These are phyloP conservation scores for Verticillium nubilum DNA, from an alignment of 2,329 filamentous ascomycete genomes.

Conservation along the genomic window DNA sequence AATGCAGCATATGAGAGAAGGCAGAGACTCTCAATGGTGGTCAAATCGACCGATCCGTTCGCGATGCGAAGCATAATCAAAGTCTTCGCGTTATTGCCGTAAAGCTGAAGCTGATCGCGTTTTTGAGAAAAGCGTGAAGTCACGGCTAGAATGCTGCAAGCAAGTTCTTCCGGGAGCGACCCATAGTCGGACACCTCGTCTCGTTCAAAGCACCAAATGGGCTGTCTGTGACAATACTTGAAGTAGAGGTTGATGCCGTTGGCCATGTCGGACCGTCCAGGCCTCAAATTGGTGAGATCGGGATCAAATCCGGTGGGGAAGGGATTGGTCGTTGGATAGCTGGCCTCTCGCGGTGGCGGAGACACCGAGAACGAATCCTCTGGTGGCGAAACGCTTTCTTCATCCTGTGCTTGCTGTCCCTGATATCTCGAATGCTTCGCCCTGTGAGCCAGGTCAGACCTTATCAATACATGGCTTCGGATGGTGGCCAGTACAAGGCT, in stretches of 20 bases:
- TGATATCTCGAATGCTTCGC: slow-evolving; percentile 19
- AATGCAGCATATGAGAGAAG: slow-evolving; percentile 44
- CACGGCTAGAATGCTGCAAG: slow-evolving; percentile 33
- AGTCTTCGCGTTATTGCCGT: slow-evolving; percentile 32
- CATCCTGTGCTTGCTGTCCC: slow-evolving; percentile 21
- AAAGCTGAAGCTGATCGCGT: slow-evolving; percentile 24
- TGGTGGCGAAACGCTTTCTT: slow-evolving; percentile 19
- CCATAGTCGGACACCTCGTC: slow-evolving; percentile 29
- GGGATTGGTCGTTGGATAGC: slow-evolving; percentile 15
- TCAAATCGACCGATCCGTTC: slow-evolving; percentile 41
- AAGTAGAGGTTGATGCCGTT: slow-evolving; percentile 32
- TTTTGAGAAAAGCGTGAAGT: slow-evolving; percentile 32
- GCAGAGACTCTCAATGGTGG: slow-evolving; percentile 45
- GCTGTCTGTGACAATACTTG: slow-evolving; percentile 36
- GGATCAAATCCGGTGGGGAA: slow-evolving; percentile 20
- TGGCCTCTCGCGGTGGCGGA: slow-evolving; percentile 19
- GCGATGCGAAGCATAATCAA: slow-evolving; percentile 44
- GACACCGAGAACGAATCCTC: slow-evolving; percentile 28
- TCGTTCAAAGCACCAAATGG: slow-evolving; percentile 39
- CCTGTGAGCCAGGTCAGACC: slow-evolving; percentile 24
- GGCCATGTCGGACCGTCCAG: slow-evolving; percentile 24
- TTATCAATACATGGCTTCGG: slow-evolving; percentile 7
- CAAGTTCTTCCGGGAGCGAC: slow-evolving; percentile 32
- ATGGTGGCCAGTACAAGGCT: slow-evolving; percentile 20
- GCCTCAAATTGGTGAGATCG: slow-evolving; percentile 21